Evolutionary conservation across 257 asterid genomes (phyloP).

Genomic region (Solanum lycopersicoides): DNA sequence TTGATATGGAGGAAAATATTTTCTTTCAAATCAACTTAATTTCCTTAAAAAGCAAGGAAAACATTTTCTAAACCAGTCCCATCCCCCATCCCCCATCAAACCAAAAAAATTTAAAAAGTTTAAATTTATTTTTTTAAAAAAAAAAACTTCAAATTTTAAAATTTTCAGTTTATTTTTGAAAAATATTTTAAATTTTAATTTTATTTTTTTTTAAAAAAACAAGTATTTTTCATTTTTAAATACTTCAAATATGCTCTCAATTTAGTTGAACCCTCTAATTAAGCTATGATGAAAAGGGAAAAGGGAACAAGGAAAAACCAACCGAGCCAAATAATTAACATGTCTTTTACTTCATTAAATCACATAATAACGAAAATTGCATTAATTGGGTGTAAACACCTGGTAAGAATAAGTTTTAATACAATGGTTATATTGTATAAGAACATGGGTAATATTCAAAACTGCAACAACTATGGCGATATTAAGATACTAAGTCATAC

Average conservation of each 20-base stretch:
- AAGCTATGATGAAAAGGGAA: neutral
- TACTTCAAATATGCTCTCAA: neutral
- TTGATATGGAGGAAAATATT: neutral
- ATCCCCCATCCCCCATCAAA: neutral
- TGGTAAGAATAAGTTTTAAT: too few species aligned
- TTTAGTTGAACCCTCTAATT: neutral
- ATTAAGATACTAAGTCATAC: neutral
- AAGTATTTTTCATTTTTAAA: too few species aligned
- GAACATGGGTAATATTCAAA: too few species aligned
- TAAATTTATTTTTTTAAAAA: too few species aligned
- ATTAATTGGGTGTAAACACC: too few species aligned
- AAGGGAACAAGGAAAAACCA: neutral
- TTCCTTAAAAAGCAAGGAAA: neutral
- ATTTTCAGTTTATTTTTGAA: too few species aligned
- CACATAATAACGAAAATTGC: too few species aligned
- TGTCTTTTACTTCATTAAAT: too few species aligned
- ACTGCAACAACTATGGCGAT: neutral
- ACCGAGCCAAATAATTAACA: neutral
- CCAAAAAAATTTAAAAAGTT: too few species aligned
- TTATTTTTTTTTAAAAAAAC: fast-evolving
- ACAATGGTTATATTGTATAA: too few species aligned
- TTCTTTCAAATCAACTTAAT: neutral
- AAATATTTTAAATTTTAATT: too few species aligned
- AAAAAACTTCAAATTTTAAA: neutral
- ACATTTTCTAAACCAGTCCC: neutral